A percentile compares a stretch with the other conserved stretches of the same genome.
phyloP scores from a whole-genome alignment of 495 filamentous ascomycete species.

The Podospora didyma region DNA sequence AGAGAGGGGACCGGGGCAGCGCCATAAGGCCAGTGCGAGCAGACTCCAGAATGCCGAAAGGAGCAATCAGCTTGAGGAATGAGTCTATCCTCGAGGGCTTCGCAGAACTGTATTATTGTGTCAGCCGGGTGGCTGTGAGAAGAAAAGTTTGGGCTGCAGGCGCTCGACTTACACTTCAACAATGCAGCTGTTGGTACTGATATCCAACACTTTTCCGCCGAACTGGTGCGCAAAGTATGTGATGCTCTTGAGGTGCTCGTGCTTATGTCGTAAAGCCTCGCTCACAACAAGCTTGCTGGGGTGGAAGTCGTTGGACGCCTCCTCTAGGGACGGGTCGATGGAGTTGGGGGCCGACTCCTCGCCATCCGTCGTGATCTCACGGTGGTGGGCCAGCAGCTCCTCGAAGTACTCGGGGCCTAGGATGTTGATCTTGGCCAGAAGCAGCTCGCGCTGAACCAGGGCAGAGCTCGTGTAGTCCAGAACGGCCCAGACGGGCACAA shows the following conservation, averaged over 20 bases:
- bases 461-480: constrained; percentile 90
- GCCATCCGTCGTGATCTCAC: constrained; percentile 55
- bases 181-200: constrained; percentile 96
- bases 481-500: constrained; percentile 97
- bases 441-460: constrained; percentile 91
- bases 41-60: constrained; percentile 96
- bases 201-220: constrained; percentile 94
- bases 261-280: constrained; percentile 90
- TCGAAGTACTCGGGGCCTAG: constrained; percentile 97
- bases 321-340: constrained; percentile 29
- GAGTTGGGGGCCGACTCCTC: constrained; percentile 29
- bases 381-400: constrained; percentile 90
- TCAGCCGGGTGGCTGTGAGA: constrained; percentile 3
- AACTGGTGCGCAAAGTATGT: constrained; percentile 97
- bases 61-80: constrained; percentile 90
- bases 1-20: constrained; percentile 84
- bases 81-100: constrained; percentile 93
- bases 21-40: constrained; percentile 95
- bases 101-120: constrained; percentile 60
- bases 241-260: constrained; percentile 91
- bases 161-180: constrained; percentile 77
- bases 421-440: constrained; percentile 95
- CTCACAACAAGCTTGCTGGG: constrained; percentile 77
- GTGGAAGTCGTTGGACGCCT: constrained; percentile 68
- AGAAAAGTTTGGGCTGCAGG: not conserved